Evolutionary conservation across 176 grass and related monocot species (phyloP), one percentile per base, ranked within the genome.

Genomic region (Raddia distichophylla): DNA sequence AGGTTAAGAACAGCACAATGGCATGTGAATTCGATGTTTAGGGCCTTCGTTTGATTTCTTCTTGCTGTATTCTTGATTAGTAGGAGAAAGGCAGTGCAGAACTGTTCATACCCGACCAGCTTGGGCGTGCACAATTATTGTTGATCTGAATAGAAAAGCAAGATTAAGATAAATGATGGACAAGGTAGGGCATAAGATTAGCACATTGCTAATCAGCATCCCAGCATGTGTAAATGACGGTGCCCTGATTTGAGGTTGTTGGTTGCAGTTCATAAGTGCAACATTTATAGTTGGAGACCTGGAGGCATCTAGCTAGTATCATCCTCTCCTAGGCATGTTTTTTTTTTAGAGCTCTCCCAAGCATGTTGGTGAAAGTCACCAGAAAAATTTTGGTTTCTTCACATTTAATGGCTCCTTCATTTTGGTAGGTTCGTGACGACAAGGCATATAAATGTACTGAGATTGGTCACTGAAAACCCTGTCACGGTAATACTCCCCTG

Each of bases 341-440:
- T 27, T 27, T 27, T 27, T 27, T 27, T 27, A 27, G 27, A 27
- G 27, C 43, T 72, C 66, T 33, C 43, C 49, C 8, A 47, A 44
- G 52, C 60, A 33, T 75, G 66, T 27, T 68, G 76, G 63, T 80
- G 69, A 60, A 60, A 61, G 22, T 74, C 70, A 69, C 57, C 56
- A 64, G 56, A 85, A 85, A 76, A 76, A 44, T 5, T 64, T 85
- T 64, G 45, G 18, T 47, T 46, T 14, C 7, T 80, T 70, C 51
- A 7, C 46, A 85, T 62, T 85, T 68, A 89, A 85, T 85, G 42
- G 71, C 63, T 56, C 47, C 82, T 47, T 76, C 22, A 76, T 81
- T 89, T 81, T 27, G 76, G 87, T 85, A 70, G 82, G 87, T 84
- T 78, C 60, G 74, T 61, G 76, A 84, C 62, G 68, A 69, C 54